phyloP scores from a whole-genome alignment of 768 basidiomycete genomes.

The Clitopilus passeckerianus region DNA sequence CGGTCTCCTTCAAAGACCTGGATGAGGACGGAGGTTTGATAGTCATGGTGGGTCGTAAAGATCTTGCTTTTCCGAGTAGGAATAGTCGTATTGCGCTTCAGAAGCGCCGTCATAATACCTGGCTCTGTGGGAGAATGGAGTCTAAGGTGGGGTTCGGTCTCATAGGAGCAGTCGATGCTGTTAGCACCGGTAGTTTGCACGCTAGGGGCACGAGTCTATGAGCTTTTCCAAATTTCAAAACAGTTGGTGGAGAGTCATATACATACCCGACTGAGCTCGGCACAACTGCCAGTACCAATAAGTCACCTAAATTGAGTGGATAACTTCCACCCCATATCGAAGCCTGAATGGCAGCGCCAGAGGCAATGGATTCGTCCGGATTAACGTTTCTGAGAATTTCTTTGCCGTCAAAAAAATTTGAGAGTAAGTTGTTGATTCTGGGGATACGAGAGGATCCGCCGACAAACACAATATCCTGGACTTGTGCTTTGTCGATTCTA shows the following conservation, averaged over 20 bases:
- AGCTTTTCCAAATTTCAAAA: constrained; percentile 10
- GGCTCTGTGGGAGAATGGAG: background rate
- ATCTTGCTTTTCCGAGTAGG: constrained; percentile 98
- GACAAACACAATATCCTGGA: constrained; percentile 96
- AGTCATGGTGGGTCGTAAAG: constrained; percentile 99
- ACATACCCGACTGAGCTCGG: constrained; percentile 67
- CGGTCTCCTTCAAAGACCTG: constrained; percentile 98
- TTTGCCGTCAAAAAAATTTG: constrained; percentile 98
- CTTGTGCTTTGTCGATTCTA: constrained; percentile 93
- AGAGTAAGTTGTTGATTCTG: constrained; percentile 93
- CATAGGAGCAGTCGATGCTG: background rate
- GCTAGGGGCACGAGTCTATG: constrained; percentile 29
- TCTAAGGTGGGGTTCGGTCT: background rate
- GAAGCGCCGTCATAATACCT: constrained; percentile 98
- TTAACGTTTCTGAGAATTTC: constrained; percentile 99
- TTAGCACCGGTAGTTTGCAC: constrained; percentile 88
- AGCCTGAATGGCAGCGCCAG: constrained; percentile 97
- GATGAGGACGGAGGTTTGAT: constrained; percentile 97
- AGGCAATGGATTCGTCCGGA: constrained; percentile 98
- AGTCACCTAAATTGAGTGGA: constrained; percentile 92
- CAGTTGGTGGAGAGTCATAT: constrained; percentile 17
- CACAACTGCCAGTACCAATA: constrained; percentile 90
- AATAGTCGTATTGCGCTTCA: constrained; percentile 97
- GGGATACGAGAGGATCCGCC: constrained; percentile 99
- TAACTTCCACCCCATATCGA: constrained; percentile 97